phyloP scores from a whole-genome alignment of 2,329 filamentous ascomycete genomes.

The Celoporthe dispersa region DNA sequence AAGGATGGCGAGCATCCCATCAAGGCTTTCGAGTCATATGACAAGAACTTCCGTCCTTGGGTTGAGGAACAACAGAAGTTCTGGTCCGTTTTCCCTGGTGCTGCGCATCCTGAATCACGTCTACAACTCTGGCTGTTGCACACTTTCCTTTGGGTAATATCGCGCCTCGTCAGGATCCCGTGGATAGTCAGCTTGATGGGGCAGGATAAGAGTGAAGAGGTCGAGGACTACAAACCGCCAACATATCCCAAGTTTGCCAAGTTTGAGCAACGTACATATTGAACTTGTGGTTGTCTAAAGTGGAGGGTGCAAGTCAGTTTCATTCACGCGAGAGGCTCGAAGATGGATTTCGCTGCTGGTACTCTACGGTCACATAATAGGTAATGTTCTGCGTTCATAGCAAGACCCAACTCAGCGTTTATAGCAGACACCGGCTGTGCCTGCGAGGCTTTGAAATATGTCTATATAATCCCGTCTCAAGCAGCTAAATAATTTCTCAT shows the following conservation, averaged over 20 bases:
- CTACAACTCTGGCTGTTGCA: neutral
- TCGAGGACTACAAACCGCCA: neutral
- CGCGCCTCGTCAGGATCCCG: neutral
- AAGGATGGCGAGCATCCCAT: constrained; percentile 32
- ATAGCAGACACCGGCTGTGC: too few relatives aligned
- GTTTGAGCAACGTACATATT: neutral
- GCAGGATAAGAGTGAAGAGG: neutral
- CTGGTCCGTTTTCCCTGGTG: neutral
- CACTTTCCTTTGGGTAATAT: neutral
- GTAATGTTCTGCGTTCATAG: too few relatives aligned
- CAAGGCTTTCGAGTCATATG: constrained; percentile 47
- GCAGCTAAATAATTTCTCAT: too few relatives aligned
- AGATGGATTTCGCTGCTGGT: neutral
- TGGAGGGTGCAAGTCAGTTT: too few relatives aligned
- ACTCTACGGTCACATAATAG: neutral
- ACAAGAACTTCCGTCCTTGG: constrained; percentile 48
- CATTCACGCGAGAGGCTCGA: too few relatives aligned
- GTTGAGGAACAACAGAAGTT: constrained; percentile 45
- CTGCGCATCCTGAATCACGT: neutral
- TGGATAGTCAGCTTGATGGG: constrained; percentile 1
- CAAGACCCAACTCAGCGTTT: too few relatives aligned
- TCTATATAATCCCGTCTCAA: too few relatives aligned
- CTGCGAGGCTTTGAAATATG: too few relatives aligned
- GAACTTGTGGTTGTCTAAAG: neutral
- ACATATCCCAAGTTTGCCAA: neutral